Evolutionary conservation across 495 filamentous ascomycete species (phyloP), one percentile per base, ranked within the genome.

Genomic region (Aspergillus nidulans): DNA sequence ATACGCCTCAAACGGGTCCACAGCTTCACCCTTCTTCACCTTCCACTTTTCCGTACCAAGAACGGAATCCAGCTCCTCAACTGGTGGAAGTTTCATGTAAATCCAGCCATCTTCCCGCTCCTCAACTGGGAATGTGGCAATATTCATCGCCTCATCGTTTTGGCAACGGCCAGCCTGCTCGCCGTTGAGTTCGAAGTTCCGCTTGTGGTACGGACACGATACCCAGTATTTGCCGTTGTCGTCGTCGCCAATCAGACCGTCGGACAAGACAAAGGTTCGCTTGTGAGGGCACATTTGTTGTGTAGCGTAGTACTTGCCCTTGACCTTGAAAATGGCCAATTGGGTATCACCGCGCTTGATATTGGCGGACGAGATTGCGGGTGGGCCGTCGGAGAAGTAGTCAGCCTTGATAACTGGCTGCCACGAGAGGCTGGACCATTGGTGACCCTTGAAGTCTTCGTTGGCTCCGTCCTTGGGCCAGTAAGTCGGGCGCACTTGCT

Each of bases 231-330:
- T 84, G 49, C 67, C 66, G 13, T 68, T 52, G 67, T 76, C 70
- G 52, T 86, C 82, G 39, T 95, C 86, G n/a, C 92, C 92, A 38
- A 97, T 82, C 1, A 97, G 63, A 5, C 90, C 90, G 65, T 97
- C 92, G 0, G 87, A 87, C 30, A 97, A 81, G 25, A 90, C 87
- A 69, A 97, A 97, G 0, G 92, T 85, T 24, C 92, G 88, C 72
- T 96, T 96, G 73, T 96, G 91, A 13, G 92, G 92, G 67, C 92
- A 97, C 92, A 97, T 97, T 68, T 97, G 91, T 78, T 97, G 92
- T 15, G 86, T 87, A n/a, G 90, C 88, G 65, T 92, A 94, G 72
- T 82, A 95, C 47, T 83, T 81, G 18, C 90, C 92, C 54, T 82
- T 81, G 57, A 97, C 78, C 64, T 91, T 90, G 81, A 94, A 97